Evolutionary conservation across 2,329 filamentous ascomycete species (phyloP).

Genomic region (Myriosclerotinia duriaeana): DNA sequence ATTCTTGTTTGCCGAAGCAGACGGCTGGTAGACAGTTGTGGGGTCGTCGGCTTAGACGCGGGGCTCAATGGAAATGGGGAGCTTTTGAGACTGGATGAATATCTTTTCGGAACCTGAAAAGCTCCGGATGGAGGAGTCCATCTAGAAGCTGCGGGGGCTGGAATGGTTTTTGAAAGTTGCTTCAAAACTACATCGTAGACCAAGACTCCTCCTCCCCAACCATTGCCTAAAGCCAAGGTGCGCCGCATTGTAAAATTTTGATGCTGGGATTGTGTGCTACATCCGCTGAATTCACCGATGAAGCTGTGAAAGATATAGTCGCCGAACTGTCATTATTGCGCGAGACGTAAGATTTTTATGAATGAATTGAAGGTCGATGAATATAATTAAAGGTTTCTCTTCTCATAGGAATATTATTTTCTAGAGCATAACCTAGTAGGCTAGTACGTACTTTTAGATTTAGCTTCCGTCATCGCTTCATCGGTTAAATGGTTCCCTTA

Average conservation of each 20-base stretch:
- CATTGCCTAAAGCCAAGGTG: conserved; percentile 30
- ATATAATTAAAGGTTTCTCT: not conserved
- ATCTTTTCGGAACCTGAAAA: conserved; percentile 24
- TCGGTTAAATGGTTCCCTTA: no score
- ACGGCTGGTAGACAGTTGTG: conserved; percentile 25
- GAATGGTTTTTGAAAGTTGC: conserved; percentile 28
- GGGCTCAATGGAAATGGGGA: conserved; percentile 23
- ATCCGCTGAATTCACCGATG: conserved; percentile 37
- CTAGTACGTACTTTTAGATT: not conserved
- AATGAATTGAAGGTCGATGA: not conserved
- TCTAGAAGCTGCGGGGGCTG: conserved; percentile 26
- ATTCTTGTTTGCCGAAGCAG: conserved; percentile 27
- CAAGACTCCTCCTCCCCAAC: conserved; percentile 30
- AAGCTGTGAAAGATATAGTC: conserved; percentile 29
- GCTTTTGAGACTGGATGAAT: conserved; percentile 29
- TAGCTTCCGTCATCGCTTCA: conserved; percentile 24
- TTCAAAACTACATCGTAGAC: conserved; percentile 33
- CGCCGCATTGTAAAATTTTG: conserved; percentile 35
- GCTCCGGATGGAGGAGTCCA: conserved; percentile 16
- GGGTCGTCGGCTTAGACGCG: conserved; percentile 24
- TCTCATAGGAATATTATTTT: not conserved
- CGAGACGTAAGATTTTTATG: not conserved
- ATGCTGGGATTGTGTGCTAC: conserved; percentile 26
- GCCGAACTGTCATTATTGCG: conserved; percentile 36
- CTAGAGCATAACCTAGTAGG: not conserved